phyloP scores from a whole-genome alignment of 306 rosid species.

The Vigna unguiculata region DNA sequence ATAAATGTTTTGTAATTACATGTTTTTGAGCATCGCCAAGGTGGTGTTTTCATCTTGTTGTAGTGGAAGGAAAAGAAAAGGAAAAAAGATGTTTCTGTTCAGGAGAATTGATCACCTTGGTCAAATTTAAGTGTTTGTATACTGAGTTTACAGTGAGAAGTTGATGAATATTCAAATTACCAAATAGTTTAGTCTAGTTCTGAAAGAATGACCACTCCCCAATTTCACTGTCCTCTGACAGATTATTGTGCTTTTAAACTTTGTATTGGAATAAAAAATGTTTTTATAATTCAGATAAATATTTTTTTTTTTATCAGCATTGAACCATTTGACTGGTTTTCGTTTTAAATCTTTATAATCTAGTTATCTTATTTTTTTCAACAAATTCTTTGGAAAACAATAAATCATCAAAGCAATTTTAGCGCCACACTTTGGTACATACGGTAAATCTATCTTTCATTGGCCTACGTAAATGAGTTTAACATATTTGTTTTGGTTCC shows the following conservation, averaged over 20 bases:
- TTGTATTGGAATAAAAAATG: neutral
- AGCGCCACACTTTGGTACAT: too few species aligned
- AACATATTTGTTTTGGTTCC: too few species aligned
- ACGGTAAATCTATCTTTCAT: too few species aligned
- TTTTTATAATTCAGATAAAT: too few species aligned
- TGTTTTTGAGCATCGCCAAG: conserved; percentile 26
- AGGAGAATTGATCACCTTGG: conserved; percentile 33
- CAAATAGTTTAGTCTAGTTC: neutral
- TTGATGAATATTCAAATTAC: conserved; percentile 30
- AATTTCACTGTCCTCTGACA: neutral
- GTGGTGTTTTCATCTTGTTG: conserved; percentile 36
- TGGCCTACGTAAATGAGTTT: too few species aligned
- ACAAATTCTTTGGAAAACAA: too few species aligned
- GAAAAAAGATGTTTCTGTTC: conserved; percentile 19
- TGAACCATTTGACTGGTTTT: neutral
- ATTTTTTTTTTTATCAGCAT: neutral
- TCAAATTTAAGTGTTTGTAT: conserved; percentile 28
- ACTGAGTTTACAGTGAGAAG: conserved; percentile 30
- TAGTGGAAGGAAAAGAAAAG: neutral
- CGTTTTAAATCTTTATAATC: neutral
- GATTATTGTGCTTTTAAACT: neutral
- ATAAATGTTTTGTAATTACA: conserved; percentile 32
- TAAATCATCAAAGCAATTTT: too few species aligned
- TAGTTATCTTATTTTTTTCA: neutral
- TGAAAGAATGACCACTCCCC: neutral